Percentiles rank a stretch among this genome's conserved stretches.
phyloP scores from a whole-genome alignment of 441 rosid genomes.

The Theobroma grandiflorum region DNA sequence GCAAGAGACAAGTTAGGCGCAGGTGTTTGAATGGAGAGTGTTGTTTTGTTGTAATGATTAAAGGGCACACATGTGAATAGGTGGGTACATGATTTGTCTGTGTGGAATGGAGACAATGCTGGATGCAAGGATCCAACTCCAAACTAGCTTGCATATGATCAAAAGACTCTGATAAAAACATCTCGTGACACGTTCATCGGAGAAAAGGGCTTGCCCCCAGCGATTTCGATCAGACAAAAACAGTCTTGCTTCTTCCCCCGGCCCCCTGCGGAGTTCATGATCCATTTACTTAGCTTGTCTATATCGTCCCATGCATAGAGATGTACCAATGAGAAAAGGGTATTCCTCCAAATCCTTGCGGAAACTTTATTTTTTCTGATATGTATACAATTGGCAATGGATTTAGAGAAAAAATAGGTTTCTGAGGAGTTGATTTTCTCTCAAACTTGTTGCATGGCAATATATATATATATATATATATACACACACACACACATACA shows the following conservation, averaged over 20 bases:
- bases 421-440: too few relatives aligned
- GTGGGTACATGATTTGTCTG: slow-evolving; percentile 60
- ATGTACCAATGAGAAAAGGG: neutral
- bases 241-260: neutral
- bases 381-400: neutral
- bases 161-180: slow-evolving; percentile 21
- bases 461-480: too few relatives aligned
- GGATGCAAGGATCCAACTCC: slow-evolving; percentile 44
- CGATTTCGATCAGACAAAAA: neutral
- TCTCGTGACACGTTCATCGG: slow-evolving; percentile 44
- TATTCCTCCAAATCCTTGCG: neutral
- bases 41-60: slow-evolving; percentile 61
- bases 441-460: too few relatives aligned
- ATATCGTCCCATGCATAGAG: neutral
- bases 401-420: neutral
- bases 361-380: neutral
- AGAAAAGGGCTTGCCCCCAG: neutral
- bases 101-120: slow-evolving; percentile 44
- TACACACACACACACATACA: too few relatives aligned
- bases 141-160: slow-evolving; percentile 8
- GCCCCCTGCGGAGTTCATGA: too few relatives aligned
- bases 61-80: slow-evolving; percentile 59
- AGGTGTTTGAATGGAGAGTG: slow-evolving; percentile 41
- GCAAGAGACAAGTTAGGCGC: slow-evolving; percentile 44
- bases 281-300: neutral